Base-by-base conservation (phyloP, 2,329 filamentous ascomycete genomes). In the Epichloe aotearoae region DNA sequence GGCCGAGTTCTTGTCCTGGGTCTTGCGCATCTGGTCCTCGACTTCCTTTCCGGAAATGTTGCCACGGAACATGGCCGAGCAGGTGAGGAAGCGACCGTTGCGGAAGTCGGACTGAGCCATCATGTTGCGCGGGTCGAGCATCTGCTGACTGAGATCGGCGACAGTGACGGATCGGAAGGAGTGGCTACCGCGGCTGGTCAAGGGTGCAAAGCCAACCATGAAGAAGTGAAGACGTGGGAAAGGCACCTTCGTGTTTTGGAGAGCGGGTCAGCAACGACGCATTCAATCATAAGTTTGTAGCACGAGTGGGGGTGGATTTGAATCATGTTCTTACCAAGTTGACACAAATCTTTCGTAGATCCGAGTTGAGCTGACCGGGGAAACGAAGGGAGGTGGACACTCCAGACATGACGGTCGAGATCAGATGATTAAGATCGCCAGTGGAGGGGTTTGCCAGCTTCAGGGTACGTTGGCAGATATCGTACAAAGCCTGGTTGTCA, bases 51-150 rank as follows among this genome's bases (percentile, higher is more conserved):
- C 97, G 69, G 90, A 94, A 69, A 97, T 88, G 80, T 95, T 95
- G 68, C 93, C 93, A 74, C 93, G 91, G 88, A 97, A 98, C 76
- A 97, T 95, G 70, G 93, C 90, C 71, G 86, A 97, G 85, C 93
- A 98, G 63, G 93, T 98, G 66, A 97, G 83, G 80, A 97, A 98
- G 66, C 93, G 93, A 72, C 93, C 93, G 73, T 97, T 97, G 66
- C 93, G 88, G 88, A 97, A 97, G 79, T 98, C 93, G 57, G 90
- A 94, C 59, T 93, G 93, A 75, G 93, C 93, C 93, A 98, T 97
- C 91, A 97, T 98, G 85, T 98, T 98, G 88, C 97, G 97, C 66
- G 93, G 90, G 79, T 98, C 93, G 79, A 95, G 96, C 89, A 98
- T 97, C 75, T 98, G 93, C 80, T 97, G 93, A 65, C 91, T 97